phyloP scores from a whole-genome alignment of 2,329 filamentous ascomycete genomes.

The Verticillium nonalfalfae region DNA sequence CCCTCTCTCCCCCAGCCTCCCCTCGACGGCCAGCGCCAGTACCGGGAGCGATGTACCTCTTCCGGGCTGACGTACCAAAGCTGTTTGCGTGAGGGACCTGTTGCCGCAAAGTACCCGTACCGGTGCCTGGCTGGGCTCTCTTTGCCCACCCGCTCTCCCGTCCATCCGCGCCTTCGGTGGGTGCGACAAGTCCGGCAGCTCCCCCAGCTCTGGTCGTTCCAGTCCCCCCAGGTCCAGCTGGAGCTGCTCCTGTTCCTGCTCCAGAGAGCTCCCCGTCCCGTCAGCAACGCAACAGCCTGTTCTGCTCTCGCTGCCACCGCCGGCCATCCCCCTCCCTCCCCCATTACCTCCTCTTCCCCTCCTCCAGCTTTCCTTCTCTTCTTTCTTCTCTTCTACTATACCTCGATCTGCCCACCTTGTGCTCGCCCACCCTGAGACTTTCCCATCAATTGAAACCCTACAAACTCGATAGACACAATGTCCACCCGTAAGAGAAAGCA shows the following conservation, averaged over 20 bases:
- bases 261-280: conserved; percentile 5
- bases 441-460: conserved; percentile 18
- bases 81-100: no score
- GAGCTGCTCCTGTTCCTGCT: conserved; percentile 3
- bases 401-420: conserved; percentile 6
- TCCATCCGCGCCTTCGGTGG: conserved; percentile 2
- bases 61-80: no score
- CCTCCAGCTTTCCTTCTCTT: conserved; percentile 6
- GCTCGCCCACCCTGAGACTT: not conserved
- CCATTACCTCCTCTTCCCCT: conserved; percentile 5
- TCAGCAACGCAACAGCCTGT: not conserved
- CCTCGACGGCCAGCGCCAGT: not conserved
- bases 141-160: not conserved
- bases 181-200: conserved; percentile 1
- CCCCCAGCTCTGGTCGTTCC: not conserved
- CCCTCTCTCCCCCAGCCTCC: conserved; percentile 3
- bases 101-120: no score
- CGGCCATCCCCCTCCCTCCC: conserved; percentile 9
- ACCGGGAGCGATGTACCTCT: no score
- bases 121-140: not conserved
- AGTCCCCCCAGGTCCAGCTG: conserved; percentile 1
- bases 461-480: conserved; percentile 24
- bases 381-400: conserved; percentile 5
- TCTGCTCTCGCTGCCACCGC: conserved; percentile 5
- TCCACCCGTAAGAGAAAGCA: conserved; percentile 49